Base-by-base conservation (phyloP, 306 rosid genomes). In the Luffa aegyptiaca region DNA sequence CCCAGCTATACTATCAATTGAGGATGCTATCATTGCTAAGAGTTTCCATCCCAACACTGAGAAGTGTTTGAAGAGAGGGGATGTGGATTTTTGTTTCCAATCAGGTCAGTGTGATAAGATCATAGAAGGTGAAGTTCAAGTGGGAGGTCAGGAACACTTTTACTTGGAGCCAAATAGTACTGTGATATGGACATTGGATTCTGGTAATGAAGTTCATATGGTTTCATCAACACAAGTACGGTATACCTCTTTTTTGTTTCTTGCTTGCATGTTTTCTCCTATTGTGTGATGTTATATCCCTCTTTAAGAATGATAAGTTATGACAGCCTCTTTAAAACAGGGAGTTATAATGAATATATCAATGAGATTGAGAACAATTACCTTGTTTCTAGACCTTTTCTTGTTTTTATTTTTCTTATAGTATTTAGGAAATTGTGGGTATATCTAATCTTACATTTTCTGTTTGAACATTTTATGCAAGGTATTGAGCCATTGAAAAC, bases 61-160 rank as follows among this genome's bases (percentile, higher is more conserved):
- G 86, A 91, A 71, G 86, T 75, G 88, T 80, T 81, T 95, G 88
- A 81, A 39, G 73, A 92, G 88, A 85, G 97, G 97, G 84, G 89
- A 95, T 76, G 97, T 91, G 58, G 96, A 92, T 80, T 84, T 81
- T 49, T 91, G 97, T 83, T 95, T 95, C 80, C 90, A 85, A 81
- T 95, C 93, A 21, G 85, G 88, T 75, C 88, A 86, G 79, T 94
- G 97, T 87, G 92, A 95, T 82, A 87, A 80, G 84, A 89, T 92
- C 83, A 80, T 92, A 76, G 97, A 91, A 84, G 97, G 97, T 78
- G 93, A 90, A 76, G 97, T 95, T 87, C 91, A 82, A 66, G 88
- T 95, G 11, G 98, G 98, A 80, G 97, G 98, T 72, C 98, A 95
- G 84, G 98, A 95, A 83, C 98, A 95, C 87, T 95, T 95, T 81